Evolutionary conservation across 2,329 filamentous ascomycete genomes (phyloP).

Genomic region (Fusarium sp.): DNA sequence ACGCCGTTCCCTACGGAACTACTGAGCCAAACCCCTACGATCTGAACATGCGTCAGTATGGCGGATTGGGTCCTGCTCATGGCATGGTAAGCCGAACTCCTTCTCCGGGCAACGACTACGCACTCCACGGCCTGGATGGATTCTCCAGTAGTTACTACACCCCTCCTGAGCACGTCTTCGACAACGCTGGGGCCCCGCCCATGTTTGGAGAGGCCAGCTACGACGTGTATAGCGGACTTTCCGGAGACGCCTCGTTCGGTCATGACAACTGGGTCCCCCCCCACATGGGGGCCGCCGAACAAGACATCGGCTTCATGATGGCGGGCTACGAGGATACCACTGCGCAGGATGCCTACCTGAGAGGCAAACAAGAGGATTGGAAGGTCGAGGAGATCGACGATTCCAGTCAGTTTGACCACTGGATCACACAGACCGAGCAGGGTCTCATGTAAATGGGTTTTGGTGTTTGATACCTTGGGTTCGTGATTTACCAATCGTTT

Average conservation of each 20-base stretch:
- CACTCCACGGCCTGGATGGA: conserved; percentile 17
- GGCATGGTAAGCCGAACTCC: conserved; percentile 31
- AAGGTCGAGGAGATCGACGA: conserved; percentile 48
- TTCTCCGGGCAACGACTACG: conserved; percentile 34
- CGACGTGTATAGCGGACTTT: conserved; percentile 19
- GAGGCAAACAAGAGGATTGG: conserved; percentile 49
- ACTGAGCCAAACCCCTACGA: conserved; percentile 25
- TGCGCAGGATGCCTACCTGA: conserved; percentile 45
- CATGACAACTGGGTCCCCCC: conserved; percentile 27
- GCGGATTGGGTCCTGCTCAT: conserved; percentile 7
- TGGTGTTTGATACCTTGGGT: neutral
- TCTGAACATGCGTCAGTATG: conserved; percentile 19
- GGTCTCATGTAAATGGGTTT: conserved; percentile 20
- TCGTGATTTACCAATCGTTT: neutral
- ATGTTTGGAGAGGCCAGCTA: conserved; percentile 21
- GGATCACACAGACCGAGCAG: conserved; percentile 46
- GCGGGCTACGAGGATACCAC: conserved; percentile 18
- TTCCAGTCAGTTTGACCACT: conserved; percentile 45
- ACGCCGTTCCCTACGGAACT: conserved; percentile 23
- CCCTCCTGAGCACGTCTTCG: conserved; percentile 11
- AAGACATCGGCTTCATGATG: conserved; percentile 19
- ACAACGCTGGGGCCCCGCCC: neutral
- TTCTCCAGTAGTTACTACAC: conserved; percentile 23
- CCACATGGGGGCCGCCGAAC: conserved; percentile 8
- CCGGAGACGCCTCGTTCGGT: conserved; percentile 9